phyloP scores from a whole-genome alignment of 2,329 filamentous ascomycete genomes.

The Alternaria solani region DNA sequence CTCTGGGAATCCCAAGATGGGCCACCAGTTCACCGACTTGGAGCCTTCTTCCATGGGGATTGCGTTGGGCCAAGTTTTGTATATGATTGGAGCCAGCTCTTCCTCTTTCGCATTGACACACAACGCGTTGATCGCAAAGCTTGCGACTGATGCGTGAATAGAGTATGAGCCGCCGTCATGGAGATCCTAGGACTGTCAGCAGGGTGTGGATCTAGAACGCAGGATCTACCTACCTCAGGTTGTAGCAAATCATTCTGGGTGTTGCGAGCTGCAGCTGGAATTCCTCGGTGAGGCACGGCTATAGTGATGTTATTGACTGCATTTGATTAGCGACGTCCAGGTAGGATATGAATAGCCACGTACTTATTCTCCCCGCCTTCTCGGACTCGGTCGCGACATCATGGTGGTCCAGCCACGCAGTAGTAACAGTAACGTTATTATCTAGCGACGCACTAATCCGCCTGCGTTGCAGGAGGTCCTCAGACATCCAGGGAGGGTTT shows the following conservation, averaged over 20 bases:
- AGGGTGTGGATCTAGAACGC: background rate
- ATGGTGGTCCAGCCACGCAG: conserved; percentile 8
- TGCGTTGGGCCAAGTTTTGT: conserved; percentile 12
- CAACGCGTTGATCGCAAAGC: conserved; percentile 10
- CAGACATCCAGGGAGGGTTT: conserved; percentile 8
- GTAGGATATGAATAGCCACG: background rate
- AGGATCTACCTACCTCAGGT: background rate
- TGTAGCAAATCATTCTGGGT: conserved; percentile 8
- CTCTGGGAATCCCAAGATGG: conserved; percentile 7
- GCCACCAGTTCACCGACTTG: conserved; percentile 13
- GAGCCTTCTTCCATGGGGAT: conserved; percentile 10
- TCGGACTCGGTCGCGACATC: conserved; percentile 7
- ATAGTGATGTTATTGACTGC: conserved; percentile 18
- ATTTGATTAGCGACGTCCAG: background rate
- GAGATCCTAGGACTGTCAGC: background rate
- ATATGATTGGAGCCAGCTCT: conserved; percentile 12
- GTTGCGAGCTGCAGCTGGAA: conserved; percentile 13
- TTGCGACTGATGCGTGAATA: conserved; percentile 11
- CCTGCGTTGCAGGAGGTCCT: conserved; percentile 1
- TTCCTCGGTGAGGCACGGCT: conserved; percentile 12
- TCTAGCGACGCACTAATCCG: conserved; percentile 10
- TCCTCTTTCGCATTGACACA: conserved; percentile 14
- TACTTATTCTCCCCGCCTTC: conserved; percentile 12
- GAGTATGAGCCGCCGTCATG: conserved; percentile 13
- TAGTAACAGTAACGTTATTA: conserved; percentile 12